Conservation (phyloP, 768 basidiomycete species). For the Phaffia tasmanica region DNA sequence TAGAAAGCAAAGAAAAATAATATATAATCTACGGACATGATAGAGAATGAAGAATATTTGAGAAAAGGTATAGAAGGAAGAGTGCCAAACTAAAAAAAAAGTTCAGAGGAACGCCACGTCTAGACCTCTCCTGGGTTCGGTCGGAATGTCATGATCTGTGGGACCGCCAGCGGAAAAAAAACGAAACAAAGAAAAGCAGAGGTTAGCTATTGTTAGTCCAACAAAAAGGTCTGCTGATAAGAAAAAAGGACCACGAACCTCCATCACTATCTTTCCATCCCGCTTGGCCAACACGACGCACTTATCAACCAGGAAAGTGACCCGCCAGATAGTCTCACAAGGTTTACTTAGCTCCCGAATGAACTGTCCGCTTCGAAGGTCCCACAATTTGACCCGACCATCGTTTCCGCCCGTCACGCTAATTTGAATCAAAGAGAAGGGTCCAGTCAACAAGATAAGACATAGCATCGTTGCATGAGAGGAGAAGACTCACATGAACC, state of each 20-base stretch:
- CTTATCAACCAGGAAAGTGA: slow-evolving; percentile 58
- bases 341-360: slow-evolving; percentile 67
- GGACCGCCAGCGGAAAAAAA: not conserved
- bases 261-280: slow-evolving; percentile 70
- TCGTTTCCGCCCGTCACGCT: slow-evolving; percentile 47
- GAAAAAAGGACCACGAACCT: slow-evolving; percentile 43
- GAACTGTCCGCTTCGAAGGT: slow-evolving; percentile 48
- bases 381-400: slow-evolving; percentile 39
- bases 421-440: slow-evolving; percentile 35
- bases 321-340: slow-evolving; percentile 72
- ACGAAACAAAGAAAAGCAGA: not conserved
- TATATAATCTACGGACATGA: no score
- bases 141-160: slow-evolving; percentile 23
- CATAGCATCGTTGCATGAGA: slow-evolving; percentile 23
- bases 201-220: no score
- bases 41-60: no score
- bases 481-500: slow-evolving; percentile 51
- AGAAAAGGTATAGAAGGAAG: no score
- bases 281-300: slow-evolving; percentile 73
- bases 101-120: not conserved
- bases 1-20: no score
- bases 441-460: not conserved
- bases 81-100: not conserved
- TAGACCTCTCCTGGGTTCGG: slow-evolving; percentile 19
- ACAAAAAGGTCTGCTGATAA: not conserved